These are phyloP conservation scores for Cladobotryum mycophilum DNA, from an alignment of 2,329 filamentous ascomycete species.

Conservation along the genomic window DNA sequence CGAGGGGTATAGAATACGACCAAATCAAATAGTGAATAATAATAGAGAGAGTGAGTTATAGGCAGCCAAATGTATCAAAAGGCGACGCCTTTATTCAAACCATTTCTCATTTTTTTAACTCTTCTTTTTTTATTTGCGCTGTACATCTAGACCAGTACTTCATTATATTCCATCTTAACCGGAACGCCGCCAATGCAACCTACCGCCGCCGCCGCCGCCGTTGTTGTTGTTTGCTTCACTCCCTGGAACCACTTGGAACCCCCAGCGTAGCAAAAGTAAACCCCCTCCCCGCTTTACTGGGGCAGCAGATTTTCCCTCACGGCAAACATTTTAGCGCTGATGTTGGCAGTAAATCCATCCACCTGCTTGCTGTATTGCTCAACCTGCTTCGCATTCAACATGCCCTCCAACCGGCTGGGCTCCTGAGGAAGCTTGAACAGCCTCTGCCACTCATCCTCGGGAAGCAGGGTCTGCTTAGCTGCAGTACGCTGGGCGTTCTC, in stretches of 20 bases:
- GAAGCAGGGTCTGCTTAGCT: slow-evolving; percentile 81
- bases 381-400: slow-evolving; percentile 92
- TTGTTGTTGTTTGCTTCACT: slow-evolving; percentile 14
- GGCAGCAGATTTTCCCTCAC: slow-evolving; percentile 67
- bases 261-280: background rate
- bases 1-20: no score
- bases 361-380: slow-evolving; percentile 98
- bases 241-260: slow-evolving; percentile 6
- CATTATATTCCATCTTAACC: slow-evolving; percentile 34
- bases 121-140: slow-evolving; percentile 23
- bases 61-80: no score
- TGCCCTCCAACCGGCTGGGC: slow-evolving; percentile 84
- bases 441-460: slow-evolving; percentile 97
- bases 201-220: slow-evolving; percentile 26
- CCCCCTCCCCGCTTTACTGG: slow-evolving; percentile 31
- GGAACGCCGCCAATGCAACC: slow-evolving; percentile 38
- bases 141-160: slow-evolving; percentile 30
- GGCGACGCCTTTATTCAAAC: slow-evolving; percentile 1
- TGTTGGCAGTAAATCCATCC: slow-evolving; percentile 87
- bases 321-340: slow-evolving; percentile 97
- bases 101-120: slow-evolving; percentile 12
- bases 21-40: no score
- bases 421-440: slow-evolving; percentile 97
- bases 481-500: slow-evolving; percentile 82
- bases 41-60: no score